Base-by-base conservation (phyloP, 1,139 yeast genomes). In the Pichia sp. region DNA sequence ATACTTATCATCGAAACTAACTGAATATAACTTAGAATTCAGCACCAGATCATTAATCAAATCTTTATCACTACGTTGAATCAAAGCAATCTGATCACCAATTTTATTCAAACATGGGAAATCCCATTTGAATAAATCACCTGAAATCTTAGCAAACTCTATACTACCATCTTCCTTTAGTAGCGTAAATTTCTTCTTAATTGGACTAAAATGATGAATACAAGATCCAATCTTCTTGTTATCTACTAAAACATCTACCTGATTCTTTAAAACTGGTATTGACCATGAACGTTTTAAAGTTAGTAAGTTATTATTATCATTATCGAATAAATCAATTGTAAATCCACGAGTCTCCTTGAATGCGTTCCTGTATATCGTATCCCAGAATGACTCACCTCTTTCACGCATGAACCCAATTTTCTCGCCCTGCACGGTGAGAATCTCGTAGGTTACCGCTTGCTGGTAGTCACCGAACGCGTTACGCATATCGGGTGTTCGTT, bases 131-230 rank as follows among this genome's bases (percentile, higher is more conserved):
- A 91, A 65, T 45, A 88, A 81, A 1, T 91, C 91, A 0, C 95
- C 79, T 61, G 89, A 95, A 33, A 89, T 80, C 10, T 68, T 72
- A 15, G 95, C 96, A 64, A 78, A 89, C 59, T 84, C 93, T 24
- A 71, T 69, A 56, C 69, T 79, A 26, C 66, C 70, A 15, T 70
- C 69, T n/a, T 49, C 43, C 8, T 38, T 69, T 59, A 83, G 89
- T 50, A n/a, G 10, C 5, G 86, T 84, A 60, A 91, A 89, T 39
- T 79, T 66, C 43, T 97, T 69, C 56, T 96, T 74, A 95, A 95
- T 85, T 39, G 81, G 66, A 63, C 89, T 96, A 95, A 96, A 89
- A 51, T 82, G 79, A 60, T 91, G 97, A 7, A 82, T 76, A 20
- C 85, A 85, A 58, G n/a, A 58, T n/a, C n/a, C n/a, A n/a, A n/a